Evolutionary conservation across 2,329 filamentous ascomycete species (phyloP), one percentile per base, ranked within the genome.

Genomic region (Pseudogymnoascus sp.): DNA sequence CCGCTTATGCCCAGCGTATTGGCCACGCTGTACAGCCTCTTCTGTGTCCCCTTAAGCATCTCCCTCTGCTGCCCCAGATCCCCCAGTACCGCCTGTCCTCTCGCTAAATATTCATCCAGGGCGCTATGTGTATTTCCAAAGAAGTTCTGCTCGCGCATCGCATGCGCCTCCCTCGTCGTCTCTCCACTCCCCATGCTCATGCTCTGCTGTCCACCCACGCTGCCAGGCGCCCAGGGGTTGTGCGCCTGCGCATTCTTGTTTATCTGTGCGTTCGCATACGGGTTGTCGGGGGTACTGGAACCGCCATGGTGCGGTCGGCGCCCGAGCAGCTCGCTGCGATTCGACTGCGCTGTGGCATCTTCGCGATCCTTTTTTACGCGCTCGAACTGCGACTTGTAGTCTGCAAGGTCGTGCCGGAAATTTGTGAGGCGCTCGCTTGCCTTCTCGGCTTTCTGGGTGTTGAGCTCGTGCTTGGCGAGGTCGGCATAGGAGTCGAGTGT

Each of bases 31-130:
- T 97, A 97, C 59, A 99, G 80, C 73, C 87, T 86, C 74, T 88
- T 88, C 76, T 99, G 94, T 22, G 94, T 97, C 60, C 88, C 90
- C 79, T 99, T 99, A 66, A 99, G 81, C 79, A 97, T 92, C 73
- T 97, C 93, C 62, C 91, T 84, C 79, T 99, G 94, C 71, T 94
- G 84, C 2, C 90, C 89, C 62, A 99, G 76, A 75, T 97, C 92
- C 5, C 90, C 89, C 28, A 97, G 80, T 38, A 99, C 94, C 0
- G 92, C 91, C 72, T 96, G 86, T 0, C 94, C 94, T 2, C 93
- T 82, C 58, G 95, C 92, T 62, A 99, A 84, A 72, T 96, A 99
- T 68, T 97, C 93, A 73, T 99, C 94, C 1, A 99, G 81, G 61
- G 94, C 91, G 16, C 82, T 83, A 72, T 96, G 90, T 3, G 93